phyloP scores from a whole-genome alignment of 306 rosid genomes.

The Corylus avellana region DNA sequence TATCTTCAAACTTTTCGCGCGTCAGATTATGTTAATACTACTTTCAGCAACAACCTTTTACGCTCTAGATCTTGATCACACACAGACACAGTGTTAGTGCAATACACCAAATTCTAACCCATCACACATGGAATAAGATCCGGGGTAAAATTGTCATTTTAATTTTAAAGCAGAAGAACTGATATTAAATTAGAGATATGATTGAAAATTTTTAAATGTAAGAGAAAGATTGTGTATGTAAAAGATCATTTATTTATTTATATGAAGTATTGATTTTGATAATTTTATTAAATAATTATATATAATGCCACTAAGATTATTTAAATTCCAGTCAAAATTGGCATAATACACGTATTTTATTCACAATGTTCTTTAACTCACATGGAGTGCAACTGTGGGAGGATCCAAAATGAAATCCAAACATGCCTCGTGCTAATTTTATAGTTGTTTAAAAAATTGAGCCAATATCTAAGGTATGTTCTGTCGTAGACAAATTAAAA shows the following conservation, averaged over 20 bases:
- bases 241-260: too few species aligned
- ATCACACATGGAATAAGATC: too few species aligned
- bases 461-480: not conserved
- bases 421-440: constrained; percentile 24
- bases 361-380: not conserved
- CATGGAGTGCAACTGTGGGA: constrained; percentile 18
- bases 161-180: too few species aligned
- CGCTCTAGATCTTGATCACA: constrained; percentile 14
- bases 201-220: too few species aligned
- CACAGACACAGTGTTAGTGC: too few species aligned
- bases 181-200: too few species aligned
- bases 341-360: not conserved
- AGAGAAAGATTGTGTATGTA: too few species aligned
- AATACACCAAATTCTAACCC: too few species aligned
- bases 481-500: too few species aligned
- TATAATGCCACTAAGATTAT: not conserved
- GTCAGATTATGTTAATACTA: constrained; percentile 13
- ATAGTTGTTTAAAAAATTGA: constrained; percentile 12
- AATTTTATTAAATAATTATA: too few species aligned
- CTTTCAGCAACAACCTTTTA: constrained; percentile 13
- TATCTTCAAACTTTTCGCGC: not conserved
- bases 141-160: too few species aligned
- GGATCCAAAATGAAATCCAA: constrained; percentile 20
- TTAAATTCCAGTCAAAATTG: not conserved
- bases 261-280: too few species aligned